Conservation (phyloP, 768 basidiomycete species). For the Macrolepiota dolichaula region DNA sequence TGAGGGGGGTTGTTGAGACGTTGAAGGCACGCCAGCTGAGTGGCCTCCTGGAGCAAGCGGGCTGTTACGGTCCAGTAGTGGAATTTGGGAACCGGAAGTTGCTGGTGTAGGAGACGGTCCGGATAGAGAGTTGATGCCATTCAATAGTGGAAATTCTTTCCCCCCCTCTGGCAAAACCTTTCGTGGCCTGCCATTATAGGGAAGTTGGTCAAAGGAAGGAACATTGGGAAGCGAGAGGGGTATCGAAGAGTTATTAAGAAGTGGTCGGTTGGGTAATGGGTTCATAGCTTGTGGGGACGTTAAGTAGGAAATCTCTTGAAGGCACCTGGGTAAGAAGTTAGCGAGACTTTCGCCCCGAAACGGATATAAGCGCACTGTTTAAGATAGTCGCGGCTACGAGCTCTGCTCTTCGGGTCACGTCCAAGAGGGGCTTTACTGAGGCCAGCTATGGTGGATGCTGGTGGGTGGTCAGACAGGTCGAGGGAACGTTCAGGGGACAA, state of each 20-base stretch:
- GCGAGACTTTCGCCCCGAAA: background rate
- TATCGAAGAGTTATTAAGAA: conserved; percentile 62
- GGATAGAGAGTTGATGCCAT: conserved; percentile 54
- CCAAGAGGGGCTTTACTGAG: conserved; percentile 73
- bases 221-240: conserved; percentile 68
- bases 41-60: conserved; percentile 33
- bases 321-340: conserved; percentile 52
- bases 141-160: conserved; percentile 68
- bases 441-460: conserved; percentile 40
- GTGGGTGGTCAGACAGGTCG: conserved; percentile 44
- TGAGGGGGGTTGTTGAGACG: conserved; percentile 27
- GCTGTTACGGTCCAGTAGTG: conserved; percentile 51
- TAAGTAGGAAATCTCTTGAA: conserved; percentile 97
- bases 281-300: conserved; percentile 98
- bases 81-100: conserved; percentile 36
- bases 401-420: conserved; percentile 93
- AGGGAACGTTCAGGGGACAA: conserved; percentile 53
- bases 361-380: conserved; percentile 72
- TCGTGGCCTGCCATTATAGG: conserved; percentile 76
- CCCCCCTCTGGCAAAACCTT: conserved; percentile 74
- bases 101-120: conserved; percentile 49
- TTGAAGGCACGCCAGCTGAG: background rate
- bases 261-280: conserved; percentile 85
- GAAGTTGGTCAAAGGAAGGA: conserved; percentile 69
- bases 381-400: conserved; percentile 92